These are phyloP conservation scores for Durotheca rogersii DNA, from an alignment of 495 filamentous ascomycete genomes.

Conservation along the genomic window DNA sequence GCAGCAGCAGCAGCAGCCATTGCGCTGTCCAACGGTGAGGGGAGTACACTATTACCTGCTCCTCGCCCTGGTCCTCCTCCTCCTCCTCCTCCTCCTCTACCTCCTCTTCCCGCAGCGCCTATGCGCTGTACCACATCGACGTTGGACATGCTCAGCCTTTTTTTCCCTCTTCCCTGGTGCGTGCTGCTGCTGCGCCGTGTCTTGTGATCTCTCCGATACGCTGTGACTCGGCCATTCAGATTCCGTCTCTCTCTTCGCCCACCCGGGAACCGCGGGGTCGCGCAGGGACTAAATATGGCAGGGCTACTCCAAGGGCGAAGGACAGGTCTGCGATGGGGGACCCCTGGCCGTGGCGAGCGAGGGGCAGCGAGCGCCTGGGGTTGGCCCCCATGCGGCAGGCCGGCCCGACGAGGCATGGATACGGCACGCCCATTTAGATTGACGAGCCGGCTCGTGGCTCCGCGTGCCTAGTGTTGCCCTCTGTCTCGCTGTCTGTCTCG, in stretches of 20 bases:
- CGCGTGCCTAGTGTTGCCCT: constrained; percentile 27
- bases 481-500: too few species aligned
- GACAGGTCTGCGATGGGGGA: not conserved
- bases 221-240: constrained; percentile 40
- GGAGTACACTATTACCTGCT: too few species aligned
- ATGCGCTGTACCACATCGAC: constrained; percentile 39
- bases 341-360: not conserved
- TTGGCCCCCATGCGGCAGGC: constrained; percentile 33
- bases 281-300: constrained; percentile 37
- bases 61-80: too few species aligned
- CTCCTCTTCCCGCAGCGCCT: too few species aligned
- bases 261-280: constrained; percentile 36
- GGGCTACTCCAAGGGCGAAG: constrained; percentile 3
- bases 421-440: constrained; percentile 34
- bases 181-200: constrained; percentile 35
- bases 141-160: constrained; percentile 38
- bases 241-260: constrained; percentile 31
- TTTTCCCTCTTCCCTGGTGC: constrained; percentile 30
- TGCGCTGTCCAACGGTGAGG: constrained; percentile 33
- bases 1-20: constrained; percentile 33
- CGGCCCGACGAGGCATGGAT: constrained; percentile 36
- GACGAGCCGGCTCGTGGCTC: constrained; percentile 37
- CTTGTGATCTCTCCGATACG: constrained; percentile 34
- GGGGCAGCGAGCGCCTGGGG: constrained; percentile 7
- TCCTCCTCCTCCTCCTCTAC: too few species aligned